Evolutionary conservation across 257 asterid species (phyloP).

Genomic region (Galeopsis tetrahit): DNA sequence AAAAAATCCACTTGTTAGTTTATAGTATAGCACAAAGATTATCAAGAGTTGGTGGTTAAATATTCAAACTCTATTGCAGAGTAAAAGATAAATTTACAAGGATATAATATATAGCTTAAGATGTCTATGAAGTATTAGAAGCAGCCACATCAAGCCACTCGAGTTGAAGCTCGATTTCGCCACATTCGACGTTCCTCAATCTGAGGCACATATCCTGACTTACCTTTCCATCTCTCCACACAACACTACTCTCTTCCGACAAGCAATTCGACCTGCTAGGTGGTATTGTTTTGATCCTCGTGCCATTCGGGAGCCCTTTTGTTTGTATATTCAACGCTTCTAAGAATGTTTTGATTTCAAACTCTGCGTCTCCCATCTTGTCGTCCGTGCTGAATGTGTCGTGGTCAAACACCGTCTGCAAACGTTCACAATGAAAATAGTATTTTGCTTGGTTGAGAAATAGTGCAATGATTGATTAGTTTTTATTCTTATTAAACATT

Average conservation of each 20-base stretch:
- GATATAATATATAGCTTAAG: no score
- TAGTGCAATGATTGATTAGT: no score
- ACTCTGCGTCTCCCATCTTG: constrained; percentile 68
- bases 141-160: constrained; percentile 65
- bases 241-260: constrained; percentile 53
- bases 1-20: no score
- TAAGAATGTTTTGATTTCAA: constrained; percentile 49
- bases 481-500: no score
- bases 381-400: constrained; percentile 73
- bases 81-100: neutral
- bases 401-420: constrained; percentile 67
- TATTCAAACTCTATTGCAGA: neutral
- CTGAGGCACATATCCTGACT: constrained; percentile 62
- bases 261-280: constrained; percentile 57
- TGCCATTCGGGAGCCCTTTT: constrained; percentile 44
- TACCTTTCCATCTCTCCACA: constrained; percentile 54
- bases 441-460: no score
- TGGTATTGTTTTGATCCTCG: constrained; percentile 44
- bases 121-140: constrained; percentile 22
- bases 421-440: no score
- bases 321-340: constrained; percentile 45
- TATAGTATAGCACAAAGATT: no score
- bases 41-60: neutral
- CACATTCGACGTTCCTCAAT: constrained; percentile 64
- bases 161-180: constrained; percentile 66